Evolutionary conservation across 768 basidiomycete genomes (phyloP).

Genomic region (Fomitopsis serialis): DNA sequence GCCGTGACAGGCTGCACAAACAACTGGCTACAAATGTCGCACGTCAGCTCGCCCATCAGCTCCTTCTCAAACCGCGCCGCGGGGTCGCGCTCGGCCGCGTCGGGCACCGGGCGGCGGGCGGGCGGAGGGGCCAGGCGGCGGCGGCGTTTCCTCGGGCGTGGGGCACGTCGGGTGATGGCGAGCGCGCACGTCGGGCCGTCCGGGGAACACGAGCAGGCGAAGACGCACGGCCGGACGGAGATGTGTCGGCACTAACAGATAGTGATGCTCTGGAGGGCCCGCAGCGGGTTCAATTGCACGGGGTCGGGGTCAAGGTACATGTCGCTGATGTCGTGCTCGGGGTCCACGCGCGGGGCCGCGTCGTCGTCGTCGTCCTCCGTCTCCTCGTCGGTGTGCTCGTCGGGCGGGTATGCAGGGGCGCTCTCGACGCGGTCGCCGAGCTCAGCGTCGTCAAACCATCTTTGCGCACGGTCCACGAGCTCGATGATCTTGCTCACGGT

Average conservation of each 20-base stretch:
- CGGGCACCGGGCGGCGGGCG: constrained; percentile 25
- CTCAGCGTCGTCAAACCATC: constrained; percentile 4
- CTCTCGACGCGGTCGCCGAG: background rate
- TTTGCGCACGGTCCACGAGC: constrained; percentile 29
- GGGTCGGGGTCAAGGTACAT: constrained; percentile 7
- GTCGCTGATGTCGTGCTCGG: constrained; percentile 16
- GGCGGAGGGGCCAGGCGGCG: constrained; percentile 20
- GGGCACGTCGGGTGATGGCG: constrained; percentile 6
- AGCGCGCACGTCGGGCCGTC: constrained; percentile 1
- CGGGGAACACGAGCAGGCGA: background rate
- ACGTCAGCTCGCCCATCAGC: constrained; percentile 66
- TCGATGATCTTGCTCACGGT: constrained; percentile 50
- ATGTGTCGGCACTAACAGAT: background rate
- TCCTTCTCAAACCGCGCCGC: constrained; percentile 51
- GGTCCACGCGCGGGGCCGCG: constrained; percentile 19
- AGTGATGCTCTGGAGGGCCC: too few relatives aligned
- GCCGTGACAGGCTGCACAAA: constrained; percentile 87
- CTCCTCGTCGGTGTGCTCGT: constrained; percentile 24
- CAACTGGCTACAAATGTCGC: constrained; percentile 87
- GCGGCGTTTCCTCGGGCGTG: constrained; percentile 23
- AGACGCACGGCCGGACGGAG: background rate
- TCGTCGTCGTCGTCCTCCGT: constrained; percentile 23
- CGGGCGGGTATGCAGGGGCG: background rate
- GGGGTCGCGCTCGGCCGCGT: constrained; percentile 21
- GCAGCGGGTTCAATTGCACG: too few relatives aligned